Base-by-base conservation (phyloP, 257 asterid species). In the Scutellaria galericulata region DNA sequence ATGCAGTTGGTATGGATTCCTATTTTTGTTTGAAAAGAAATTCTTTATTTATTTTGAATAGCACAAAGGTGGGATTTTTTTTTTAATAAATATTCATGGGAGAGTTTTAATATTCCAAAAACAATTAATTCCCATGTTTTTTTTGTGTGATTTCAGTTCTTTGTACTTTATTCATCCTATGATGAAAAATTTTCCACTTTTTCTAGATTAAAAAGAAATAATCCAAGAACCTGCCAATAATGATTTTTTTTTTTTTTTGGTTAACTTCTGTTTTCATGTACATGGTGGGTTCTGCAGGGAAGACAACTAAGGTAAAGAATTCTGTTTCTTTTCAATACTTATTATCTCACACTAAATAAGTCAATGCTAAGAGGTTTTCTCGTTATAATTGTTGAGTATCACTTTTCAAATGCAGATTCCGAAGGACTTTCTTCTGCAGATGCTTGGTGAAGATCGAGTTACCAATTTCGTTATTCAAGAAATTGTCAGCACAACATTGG, bases 401-500 rank as follows among this genome's bases (percentile, higher is more conserved):
- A 62, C 18, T 50, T 44, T 8, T 5, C 24, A 55, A 79, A 54
- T 73, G 85, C 76, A 91, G 96, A 88, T 92, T 55, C 98, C 98
- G 0, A 83, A 71, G 83, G 94, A 86, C 5, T 88, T 90, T 79
- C 83, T 90, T 72, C 78, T 88, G 58, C 85, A 82, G 73, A 90
- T 92, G 70, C 86, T 92, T 37, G 97, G 98, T 41, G 90, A 88
- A 85, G 90, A 83, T 20, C 87, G 89, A 35, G 96, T 92, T 35
- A 84, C 85, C 41, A 88, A 80, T 10, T 92, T 88, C 52, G 92
- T 85, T 7, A 82, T 92, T 72, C 88, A 83, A 80, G 96, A 92
- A 81, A 90, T 92, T 48, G 78, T 92, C 48, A 84, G 74, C 78
- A 67, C 89, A 42, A 82, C 90, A 59, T 50, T 90, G 79, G 92